A percentile compares a stretch with the other conserved stretches of the same genome.
These are phyloP conservation scores for Stylosanthes scabra DNA, from an alignment of 331 rosid species.

Conservation along the genomic window DNA sequence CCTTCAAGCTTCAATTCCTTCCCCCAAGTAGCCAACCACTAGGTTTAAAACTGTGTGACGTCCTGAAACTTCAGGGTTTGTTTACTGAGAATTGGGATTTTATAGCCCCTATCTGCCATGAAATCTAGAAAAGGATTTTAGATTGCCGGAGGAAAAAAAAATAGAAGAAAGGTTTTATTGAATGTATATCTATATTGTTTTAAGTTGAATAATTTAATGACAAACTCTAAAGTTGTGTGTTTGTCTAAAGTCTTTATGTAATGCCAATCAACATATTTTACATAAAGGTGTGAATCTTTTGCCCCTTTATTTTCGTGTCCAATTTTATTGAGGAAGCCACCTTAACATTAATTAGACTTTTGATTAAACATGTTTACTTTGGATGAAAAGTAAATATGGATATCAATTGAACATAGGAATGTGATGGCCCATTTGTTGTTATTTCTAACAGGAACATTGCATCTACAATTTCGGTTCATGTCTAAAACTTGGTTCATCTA, in stretches of 20 bases:
- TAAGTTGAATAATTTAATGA: not conserved
- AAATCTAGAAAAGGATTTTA: not conserved
- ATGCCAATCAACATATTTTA: not conserved
- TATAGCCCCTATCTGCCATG: not conserved
- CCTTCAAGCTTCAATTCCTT: too few relatives aligned
- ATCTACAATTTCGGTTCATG: not conserved
- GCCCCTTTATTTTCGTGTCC: too few relatives aligned
- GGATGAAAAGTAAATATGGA: not conserved
- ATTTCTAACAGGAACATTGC: conserved; percentile 2
- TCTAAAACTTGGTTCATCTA: not conserved
- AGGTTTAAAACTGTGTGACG: conserved; percentile 2
- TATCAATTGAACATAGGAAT: not conserved
- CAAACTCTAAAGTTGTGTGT: not conserved
- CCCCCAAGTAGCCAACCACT: not conserved
- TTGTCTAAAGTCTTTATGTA: not conserved
- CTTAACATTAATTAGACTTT: not conserved
- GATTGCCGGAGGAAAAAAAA: not conserved
- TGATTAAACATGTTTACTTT: too few relatives aligned
- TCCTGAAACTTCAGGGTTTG: conserved; percentile 4
- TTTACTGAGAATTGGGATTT: not conserved
- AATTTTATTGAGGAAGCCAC: not conserved
- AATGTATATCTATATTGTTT: conserved; percentile 14
- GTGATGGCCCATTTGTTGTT: not conserved
- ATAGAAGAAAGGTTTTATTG: conserved; percentile 18
- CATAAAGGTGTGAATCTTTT: not conserved